These are phyloP conservation scores for Colletotrichum godetiae DNA, from an alignment of 2,329 filamentous ascomycete genomes.

Conservation along the genomic window DNA sequence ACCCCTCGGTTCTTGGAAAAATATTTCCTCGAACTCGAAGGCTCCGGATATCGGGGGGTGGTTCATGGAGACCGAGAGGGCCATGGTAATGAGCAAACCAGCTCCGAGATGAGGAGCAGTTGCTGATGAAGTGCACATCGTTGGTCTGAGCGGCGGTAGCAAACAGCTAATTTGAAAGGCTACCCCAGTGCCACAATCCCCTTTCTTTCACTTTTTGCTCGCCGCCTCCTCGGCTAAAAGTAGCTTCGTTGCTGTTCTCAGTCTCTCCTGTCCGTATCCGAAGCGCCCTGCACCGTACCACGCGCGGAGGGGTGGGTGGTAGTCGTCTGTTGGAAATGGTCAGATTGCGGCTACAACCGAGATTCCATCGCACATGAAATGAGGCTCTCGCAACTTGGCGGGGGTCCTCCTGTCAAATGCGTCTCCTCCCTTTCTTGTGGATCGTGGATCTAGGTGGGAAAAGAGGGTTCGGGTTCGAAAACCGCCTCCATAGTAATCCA, in stretches of 20 bases:
- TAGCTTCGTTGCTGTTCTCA: background rate
- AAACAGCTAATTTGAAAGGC: background rate
- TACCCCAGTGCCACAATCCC: background rate
- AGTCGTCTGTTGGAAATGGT: background rate
- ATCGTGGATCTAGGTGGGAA: background rate
- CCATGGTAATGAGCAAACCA: background rate
- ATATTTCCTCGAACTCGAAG: background rate
- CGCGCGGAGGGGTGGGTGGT: background rate
- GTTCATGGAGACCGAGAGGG: background rate
- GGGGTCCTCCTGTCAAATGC: background rate
- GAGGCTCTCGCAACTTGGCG: background rate
- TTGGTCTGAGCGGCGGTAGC: background rate
- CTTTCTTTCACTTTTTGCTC: background rate
- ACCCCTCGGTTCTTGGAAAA: background rate
- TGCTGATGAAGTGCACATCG: constrained; percentile 11
- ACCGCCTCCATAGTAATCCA: background rate
- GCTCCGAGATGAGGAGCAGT: constrained; percentile 19
- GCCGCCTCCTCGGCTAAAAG: background rate
- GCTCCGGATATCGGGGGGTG: background rate
- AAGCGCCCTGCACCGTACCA: background rate
- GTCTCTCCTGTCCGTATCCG: background rate
- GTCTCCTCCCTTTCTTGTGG: background rate
- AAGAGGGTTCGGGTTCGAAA: background rate
- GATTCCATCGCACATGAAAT: background rate
- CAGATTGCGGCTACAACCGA: constrained; percentile 11